Conservation (phyloP, 192 early-diverging fungal genomes). For the Backusella mclennaniae region DNA sequence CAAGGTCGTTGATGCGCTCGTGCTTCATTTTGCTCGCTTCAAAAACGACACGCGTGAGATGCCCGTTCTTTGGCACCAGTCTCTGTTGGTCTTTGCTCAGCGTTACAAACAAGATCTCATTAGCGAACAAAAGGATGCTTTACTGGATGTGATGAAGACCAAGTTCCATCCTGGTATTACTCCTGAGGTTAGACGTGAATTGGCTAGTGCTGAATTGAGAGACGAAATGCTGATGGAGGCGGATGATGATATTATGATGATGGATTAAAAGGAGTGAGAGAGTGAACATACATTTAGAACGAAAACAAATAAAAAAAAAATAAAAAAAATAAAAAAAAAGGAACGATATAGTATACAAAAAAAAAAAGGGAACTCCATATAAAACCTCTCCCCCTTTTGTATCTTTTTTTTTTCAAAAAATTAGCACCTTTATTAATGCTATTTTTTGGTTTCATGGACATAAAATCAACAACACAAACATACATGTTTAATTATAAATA, state of each 20-base stretch:
- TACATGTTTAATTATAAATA: not conserved
- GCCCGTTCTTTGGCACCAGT: slow-evolving; percentile 98
- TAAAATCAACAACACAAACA: not conserved
- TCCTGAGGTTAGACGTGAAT: slow-evolving; percentile 92
- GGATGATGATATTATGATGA: slow-evolving; percentile 53
- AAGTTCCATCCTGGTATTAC: slow-evolving; percentile 83
- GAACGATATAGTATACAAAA: not conserved
- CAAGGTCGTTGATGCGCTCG: slow-evolving; percentile 93
- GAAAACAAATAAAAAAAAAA: not conserved
- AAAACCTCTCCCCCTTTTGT: not conserved
- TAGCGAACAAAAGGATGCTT: slow-evolving; percentile 89
- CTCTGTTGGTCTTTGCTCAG: slow-evolving; percentile 94
- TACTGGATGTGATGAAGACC: slow-evolving; percentile 78
- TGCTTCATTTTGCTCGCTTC: slow-evolving; percentile 95
- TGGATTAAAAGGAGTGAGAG: slow-evolving; percentile 28
- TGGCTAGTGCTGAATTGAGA: slow-evolving; percentile 68
- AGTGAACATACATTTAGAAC: not conserved
- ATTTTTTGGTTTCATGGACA: not conserved
- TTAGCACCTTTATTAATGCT: not conserved
- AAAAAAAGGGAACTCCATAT: not conserved
- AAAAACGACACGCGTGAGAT: slow-evolving; percentile 76
- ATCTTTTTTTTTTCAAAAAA: not conserved
- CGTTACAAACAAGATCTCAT: slow-evolving; percentile 96
- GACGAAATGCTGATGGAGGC: slow-evolving; percentile 65
- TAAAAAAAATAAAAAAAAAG: not conserved